phyloP scores from a whole-genome alignment of 1,139 yeast species.

The Lizanozyma gosingica region DNA sequence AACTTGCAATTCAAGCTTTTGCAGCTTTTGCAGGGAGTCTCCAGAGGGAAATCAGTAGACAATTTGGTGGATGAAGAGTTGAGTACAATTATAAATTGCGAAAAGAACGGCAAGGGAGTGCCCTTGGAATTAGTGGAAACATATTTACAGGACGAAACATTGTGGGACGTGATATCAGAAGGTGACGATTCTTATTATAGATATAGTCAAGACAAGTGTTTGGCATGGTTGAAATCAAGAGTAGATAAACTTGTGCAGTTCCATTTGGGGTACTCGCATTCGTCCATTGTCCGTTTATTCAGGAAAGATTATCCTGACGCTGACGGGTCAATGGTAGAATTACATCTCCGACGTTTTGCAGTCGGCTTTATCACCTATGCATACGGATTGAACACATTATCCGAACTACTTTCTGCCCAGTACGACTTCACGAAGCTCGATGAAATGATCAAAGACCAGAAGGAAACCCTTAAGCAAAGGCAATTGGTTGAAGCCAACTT shows the following conservation, averaged over 20 bases:
- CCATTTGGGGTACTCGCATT: constrained; percentile 11
- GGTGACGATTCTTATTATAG: constrained; percentile 42
- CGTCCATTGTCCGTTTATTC: constrained; percentile 11
- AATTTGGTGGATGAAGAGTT: constrained; percentile 39
- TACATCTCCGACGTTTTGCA: constrained; percentile 14
- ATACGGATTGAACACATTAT: constrained; percentile 3
- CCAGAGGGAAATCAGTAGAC: constrained; percentile 36
- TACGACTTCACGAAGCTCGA: constrained; percentile 20
- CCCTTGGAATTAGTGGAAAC: constrained; percentile 14
- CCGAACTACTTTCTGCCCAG: constrained; percentile 7
- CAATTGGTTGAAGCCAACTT: constrained; percentile 19
- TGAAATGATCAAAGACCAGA: constrained; percentile 18
- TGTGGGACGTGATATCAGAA: constrained; percentile 41
- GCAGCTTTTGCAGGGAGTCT: constrained; percentile 21
- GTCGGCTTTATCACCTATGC: constrained; percentile 2
- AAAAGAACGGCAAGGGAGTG: constrained; percentile 18
- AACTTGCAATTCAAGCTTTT: constrained; percentile 35
- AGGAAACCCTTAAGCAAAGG: constrained; percentile 21
- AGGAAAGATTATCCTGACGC: constrained; percentile 15
- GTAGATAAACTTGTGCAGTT: constrained; percentile 17
- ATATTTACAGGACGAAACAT: constrained; percentile 14
- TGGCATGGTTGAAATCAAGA: constrained; percentile 21
- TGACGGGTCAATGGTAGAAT: constrained; percentile 16
- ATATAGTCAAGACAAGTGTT: constrained; percentile 24
- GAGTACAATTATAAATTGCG: constrained; percentile 12